Base-by-base conservation (phyloP, 352 stramenopile species). In the Phytophthora ramorum region DNA sequence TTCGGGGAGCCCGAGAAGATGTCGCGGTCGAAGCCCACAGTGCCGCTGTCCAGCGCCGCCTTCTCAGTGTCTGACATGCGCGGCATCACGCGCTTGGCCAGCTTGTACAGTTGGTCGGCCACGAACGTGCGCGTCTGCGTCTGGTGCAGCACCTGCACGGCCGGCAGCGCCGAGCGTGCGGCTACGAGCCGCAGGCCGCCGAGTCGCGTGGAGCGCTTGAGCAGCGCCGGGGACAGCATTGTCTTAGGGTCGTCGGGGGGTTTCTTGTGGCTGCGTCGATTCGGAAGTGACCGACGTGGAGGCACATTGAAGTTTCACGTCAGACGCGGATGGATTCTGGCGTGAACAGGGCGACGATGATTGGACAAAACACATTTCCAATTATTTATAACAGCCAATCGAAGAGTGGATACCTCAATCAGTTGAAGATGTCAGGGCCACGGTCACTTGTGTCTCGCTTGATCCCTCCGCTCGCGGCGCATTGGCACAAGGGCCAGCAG, bases 11-110 rank as follows among this genome's bases (percentile, higher is more conserved):
- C 97, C 34, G 87, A 93, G 78, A 99, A 99, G 62, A 99, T 98
- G 60, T 99, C 97, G 55, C 96, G 91, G 74, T 99, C 97, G 74
- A 99, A 99, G 50, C 95, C 96, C 64, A 99, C 97, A 6, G 96
- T 98, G 55, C 96, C 96, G 78, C 91, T 98, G 49, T 97, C 95
- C 32, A 99, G 79, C 49, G 96, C 96, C 56, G 97, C 96, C 75
- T 98, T 97, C 71, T 99, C 96, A 30, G 96, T 99, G 74, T 97
- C 90, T 13, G 87, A 97, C 83, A 99, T 98, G 58, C 92, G 83
- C 57, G 96, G 96, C 93, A 99, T 98, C 73, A 98, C 96, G 50
- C 93, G 87, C 79, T 97, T 98, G 7, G 95, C 95, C 67, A 97
- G 81, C 59, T 97, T 95, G 83, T 98, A 98, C 20, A 98, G 70